Evolutionary conservation across 306 rosid genomes (phyloP), one percentile per base, ranked within the genome.

Genomic region (Casuarina equisetifolia): DNA sequence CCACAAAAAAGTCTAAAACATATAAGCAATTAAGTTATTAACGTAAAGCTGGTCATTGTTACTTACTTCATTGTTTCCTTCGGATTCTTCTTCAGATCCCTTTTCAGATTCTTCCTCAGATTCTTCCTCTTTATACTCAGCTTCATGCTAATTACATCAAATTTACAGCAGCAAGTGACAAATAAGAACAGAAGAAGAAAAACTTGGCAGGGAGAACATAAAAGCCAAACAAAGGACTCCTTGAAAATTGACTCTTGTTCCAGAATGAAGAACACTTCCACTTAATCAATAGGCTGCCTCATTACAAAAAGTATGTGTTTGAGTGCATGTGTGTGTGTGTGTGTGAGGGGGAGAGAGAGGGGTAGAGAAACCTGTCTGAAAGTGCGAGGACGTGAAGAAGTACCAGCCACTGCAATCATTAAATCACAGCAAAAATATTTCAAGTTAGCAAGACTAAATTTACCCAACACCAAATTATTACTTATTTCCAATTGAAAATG

Each of bases 371-470:
- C 97, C 98, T 85, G 85, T 70, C 55, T 90, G 76, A 94, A 94
- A 53, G 90, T 74, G 72, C 90, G 89, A 69, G 96, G 98, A 68
- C 96, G 97, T 32, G 77, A 72, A 52, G 97, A 87, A 76, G 91
- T 89, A 72, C 98, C 96, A 58, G 98, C 98, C 87, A 84, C 98
- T 94, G 88, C 89, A 86, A 72, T 69, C 6, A 69, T 79, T 71
- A 82, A 74, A 87, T 66, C 78, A 80, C 44, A 88, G 82, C 48
- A 62, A 59, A 64, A 81, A 54, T 35, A 48, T 53, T 57, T 79
- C 45, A 53, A 50, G 46, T 69, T 63, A 76, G 50, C 49, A 59
- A 46, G 40, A 13, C 42, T 16, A 2, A 40, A 51, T 16, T 45
- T 49, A 9, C 25, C 70, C 38, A 19, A 1, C 70, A 15, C 2